Conservation (phyloP, 768 basidiomycete genomes). For the Amanita subjunquillea region DNA sequence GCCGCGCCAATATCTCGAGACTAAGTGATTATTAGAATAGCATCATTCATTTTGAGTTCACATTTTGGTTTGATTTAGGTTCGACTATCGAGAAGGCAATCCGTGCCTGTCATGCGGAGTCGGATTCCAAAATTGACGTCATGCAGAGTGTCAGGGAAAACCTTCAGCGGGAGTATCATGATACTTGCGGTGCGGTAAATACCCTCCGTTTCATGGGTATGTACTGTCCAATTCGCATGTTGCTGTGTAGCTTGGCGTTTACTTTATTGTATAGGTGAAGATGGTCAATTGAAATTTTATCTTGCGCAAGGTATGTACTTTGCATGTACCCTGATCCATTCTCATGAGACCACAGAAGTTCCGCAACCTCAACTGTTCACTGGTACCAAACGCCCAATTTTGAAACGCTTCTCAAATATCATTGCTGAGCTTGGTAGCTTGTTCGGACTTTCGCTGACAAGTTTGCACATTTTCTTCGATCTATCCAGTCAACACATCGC, state of each 20-base stretch:
- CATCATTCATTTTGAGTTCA: background rate
- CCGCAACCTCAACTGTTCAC: constrained; percentile 40
- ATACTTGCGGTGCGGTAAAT: constrained; percentile 53
- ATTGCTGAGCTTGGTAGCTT: constrained; percentile 55
- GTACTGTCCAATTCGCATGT: constrained; percentile 8
- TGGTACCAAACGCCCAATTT: constrained; percentile 36
- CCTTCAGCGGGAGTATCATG: constrained; percentile 76
- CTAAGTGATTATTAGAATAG: background rate
- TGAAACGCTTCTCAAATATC: constrained; percentile 67
- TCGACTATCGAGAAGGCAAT: constrained; percentile 66
- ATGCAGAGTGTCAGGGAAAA: constrained; percentile 70
- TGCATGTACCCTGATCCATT: background rate
- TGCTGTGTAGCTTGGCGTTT: background rate
- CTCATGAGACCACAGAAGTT: constrained; percentile 36
- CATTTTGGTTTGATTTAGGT: background rate
- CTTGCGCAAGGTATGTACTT: constrained; percentile 42
- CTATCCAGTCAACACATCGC: constrained; percentile 73
- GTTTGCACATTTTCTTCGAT: constrained; percentile 86
- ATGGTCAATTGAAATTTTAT: constrained; percentile 54
- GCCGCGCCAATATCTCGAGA: background rate
- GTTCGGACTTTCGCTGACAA: constrained; percentile 63
- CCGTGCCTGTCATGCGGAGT: constrained; percentile 63
- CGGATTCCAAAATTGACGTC: constrained; percentile 46
- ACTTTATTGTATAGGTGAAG: constrained; percentile 32
- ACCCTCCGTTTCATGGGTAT: constrained; percentile 55